Evolutionary conservation across 495 filamentous ascomycete species (phyloP), one percentile per base, ranked within the genome.

Genomic region (Penicillium odoratum): DNA sequence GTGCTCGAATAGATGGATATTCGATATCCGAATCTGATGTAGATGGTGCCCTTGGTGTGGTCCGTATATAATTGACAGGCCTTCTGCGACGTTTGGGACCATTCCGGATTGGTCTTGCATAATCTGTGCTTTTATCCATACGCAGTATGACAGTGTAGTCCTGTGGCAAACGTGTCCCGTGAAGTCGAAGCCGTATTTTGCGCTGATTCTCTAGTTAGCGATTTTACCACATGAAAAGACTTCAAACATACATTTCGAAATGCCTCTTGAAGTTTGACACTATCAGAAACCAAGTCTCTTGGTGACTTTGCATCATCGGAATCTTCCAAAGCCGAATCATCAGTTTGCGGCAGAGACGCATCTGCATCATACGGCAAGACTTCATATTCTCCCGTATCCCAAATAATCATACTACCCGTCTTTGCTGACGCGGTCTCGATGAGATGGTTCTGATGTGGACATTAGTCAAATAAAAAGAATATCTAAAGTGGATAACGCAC

Each of bases 381-480:
- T 50, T 77, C 73, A 61, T 88, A 88, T 53, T 85, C 84, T 7
- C 86, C 86, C 1, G 84, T 88, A 55, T 89, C 86, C 86, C 86
- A 89, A 36, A 89, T 85, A 13, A 89, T 78, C 15, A 89, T 72
- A 15, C 82, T 87, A 2, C 86, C 86, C 0, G 84, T 87, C 11
- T 71, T 70, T 10, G 59, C 48, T 3, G 82, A 85, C 7, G 82
- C 86, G 0, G 83, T 85, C 62, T 89, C 86, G 46, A 87, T 81
- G 7, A 88, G 78, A 66, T 89, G 84, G 56, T 87, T 88, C 83
- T 88, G 53, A 7, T 30, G 0, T 15, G 26, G 28, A 11, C 8
- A 51, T 31, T 18, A 40, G 10, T 25, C 9, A 10, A 15, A 7
- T 6, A 34, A 16, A 7, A 18, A 38, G 7, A 7, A 29, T n/a